Conservation (phyloP, 495 filamentous ascomycete genomes). For the Penicillium pancosmium region DNA sequence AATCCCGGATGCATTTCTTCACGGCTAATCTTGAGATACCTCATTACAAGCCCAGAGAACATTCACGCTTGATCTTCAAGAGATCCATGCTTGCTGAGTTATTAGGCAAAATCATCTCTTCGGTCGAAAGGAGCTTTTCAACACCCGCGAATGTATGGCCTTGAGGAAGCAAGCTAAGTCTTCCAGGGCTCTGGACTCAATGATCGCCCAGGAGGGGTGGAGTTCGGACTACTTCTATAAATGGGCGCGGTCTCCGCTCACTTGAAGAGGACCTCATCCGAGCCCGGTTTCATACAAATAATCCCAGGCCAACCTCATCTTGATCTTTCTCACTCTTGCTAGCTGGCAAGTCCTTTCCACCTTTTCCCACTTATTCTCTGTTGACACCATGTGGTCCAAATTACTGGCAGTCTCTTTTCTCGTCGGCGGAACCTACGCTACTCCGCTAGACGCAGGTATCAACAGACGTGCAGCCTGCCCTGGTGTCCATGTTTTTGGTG, state of each 20-base stretch:
- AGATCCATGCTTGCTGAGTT: neutral
- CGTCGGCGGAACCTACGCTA: constrained; percentile 15
- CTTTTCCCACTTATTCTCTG: neutral
- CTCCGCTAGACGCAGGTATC: constrained; percentile 20
- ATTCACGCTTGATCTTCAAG: neutral
- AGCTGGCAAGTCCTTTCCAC: neutral
- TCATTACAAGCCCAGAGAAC: neutral
- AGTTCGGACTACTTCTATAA: neutral
- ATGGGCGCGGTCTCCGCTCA: neutral
- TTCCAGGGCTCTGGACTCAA: too few relatives aligned
- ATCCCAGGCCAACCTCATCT: neutral
- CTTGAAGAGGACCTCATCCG: neutral
- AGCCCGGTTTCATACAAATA: neutral
- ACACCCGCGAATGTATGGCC: neutral
- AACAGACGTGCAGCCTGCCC: constrained; percentile 43
- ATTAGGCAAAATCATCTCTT: neutral
- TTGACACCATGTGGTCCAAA: constrained; percentile 14
- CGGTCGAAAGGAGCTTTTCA: constrained; percentile 1
- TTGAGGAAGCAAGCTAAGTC: neutral
- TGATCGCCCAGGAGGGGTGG: neutral
- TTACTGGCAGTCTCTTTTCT: constrained; percentile 18
- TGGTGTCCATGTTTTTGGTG: constrained; percentile 61
- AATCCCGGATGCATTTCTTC: neutral
- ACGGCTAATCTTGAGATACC: neutral
- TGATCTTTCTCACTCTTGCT: neutral